These are phyloP conservation scores for Lipomyces anomalus DNA, from an alignment of 805 yeast genomes.

Conservation along the genomic window DNA sequence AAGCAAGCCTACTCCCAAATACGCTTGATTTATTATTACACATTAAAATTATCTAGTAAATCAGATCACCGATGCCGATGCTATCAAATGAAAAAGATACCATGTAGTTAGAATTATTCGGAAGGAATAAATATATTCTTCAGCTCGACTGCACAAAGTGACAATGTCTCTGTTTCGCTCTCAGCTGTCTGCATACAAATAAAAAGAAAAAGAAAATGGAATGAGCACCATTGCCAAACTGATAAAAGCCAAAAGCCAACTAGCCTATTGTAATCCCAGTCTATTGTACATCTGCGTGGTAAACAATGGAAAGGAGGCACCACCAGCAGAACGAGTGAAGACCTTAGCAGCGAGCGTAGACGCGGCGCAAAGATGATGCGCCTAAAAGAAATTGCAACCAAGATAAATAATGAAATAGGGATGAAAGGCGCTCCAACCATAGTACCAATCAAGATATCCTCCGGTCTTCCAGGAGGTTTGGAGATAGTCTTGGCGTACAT, in stretches of 20 bases:
- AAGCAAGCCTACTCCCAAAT: too few relatives aligned
- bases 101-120: too few relatives aligned
- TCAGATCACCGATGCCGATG: too few relatives aligned
- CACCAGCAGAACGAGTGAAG: constrained; percentile 54
- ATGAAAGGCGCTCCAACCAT: constrained; percentile 43
- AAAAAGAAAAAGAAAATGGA: constrained; percentile 46
- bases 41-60: too few relatives aligned
- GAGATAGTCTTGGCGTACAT: constrained; percentile 41
- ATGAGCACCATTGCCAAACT: constrained; percentile 47
- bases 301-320: constrained; percentile 55
- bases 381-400: constrained; percentile 54
- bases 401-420: constrained; percentile 49
- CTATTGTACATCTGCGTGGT: constrained; percentile 49
- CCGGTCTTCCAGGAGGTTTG: constrained; percentile 47
- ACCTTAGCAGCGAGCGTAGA: constrained; percentile 61
- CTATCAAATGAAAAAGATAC: too few relatives aligned
- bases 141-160: too few relatives aligned
- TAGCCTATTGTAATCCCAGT: constrained; percentile 50
- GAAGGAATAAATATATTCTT: too few relatives aligned
- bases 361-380: constrained; percentile 52
- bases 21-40: too few relatives aligned
- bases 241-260: constrained; percentile 49
- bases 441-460: constrained; percentile 51
- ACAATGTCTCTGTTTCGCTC: too few relatives aligned
- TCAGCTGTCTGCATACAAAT: too few relatives aligned